These are phyloP conservation scores for Brassica balearica DNA, from an alignment of 441 rosid species.

Conservation along the genomic window DNA sequence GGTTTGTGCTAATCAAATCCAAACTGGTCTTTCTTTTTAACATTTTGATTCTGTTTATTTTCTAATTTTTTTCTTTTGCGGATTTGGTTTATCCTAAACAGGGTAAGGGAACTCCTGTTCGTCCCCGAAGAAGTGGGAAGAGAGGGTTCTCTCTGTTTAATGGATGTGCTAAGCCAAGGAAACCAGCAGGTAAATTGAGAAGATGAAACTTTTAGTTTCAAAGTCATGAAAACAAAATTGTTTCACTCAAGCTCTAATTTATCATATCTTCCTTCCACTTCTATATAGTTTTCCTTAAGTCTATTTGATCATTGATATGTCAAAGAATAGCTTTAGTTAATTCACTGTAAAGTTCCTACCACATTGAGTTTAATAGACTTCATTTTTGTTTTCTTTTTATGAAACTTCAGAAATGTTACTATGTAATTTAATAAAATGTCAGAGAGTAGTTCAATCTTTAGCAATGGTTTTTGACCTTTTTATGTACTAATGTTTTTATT, in stretches of 20 bases:
- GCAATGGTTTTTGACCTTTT: not conserved
- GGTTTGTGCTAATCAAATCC: slow-evolving; percentile 49
- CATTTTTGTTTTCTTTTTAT: slow-evolving; percentile 28
- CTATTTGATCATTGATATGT: slow-evolving; percentile 10
- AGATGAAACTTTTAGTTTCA: slow-evolving; percentile 43
- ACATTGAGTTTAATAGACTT: slow-evolving; percentile 16
- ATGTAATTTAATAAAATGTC: slow-evolving; percentile 16
- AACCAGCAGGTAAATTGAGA: slow-evolving; percentile 57
- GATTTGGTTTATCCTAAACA: slow-evolving; percentile 42
- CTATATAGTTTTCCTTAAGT: slow-evolving; percentile 6
- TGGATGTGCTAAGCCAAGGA: slow-evolving; percentile 71
- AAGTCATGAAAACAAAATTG: slow-evolving; percentile 6
- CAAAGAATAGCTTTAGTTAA: slow-evolving; percentile 21
- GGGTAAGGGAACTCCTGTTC: slow-evolving; percentile 61
- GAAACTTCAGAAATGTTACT: slow-evolving; percentile 5
- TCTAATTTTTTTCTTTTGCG: not conserved
- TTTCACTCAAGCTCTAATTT: slow-evolving; percentile 27
- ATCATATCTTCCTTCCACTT: slow-evolving; percentile 24
- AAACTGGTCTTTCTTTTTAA: not conserved
- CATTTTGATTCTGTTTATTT: not conserved
- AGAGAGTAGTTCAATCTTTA: slow-evolving; percentile 3
- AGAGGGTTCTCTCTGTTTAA: slow-evolving; percentile 70
- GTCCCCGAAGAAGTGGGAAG: slow-evolving; percentile 50
- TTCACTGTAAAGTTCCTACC: slow-evolving; percentile 38
- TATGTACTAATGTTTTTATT: too few species aligned